Evolutionary conservation across 768 basidiomycete genomes (phyloP).

Genomic region (Suillus americanus): DNA sequence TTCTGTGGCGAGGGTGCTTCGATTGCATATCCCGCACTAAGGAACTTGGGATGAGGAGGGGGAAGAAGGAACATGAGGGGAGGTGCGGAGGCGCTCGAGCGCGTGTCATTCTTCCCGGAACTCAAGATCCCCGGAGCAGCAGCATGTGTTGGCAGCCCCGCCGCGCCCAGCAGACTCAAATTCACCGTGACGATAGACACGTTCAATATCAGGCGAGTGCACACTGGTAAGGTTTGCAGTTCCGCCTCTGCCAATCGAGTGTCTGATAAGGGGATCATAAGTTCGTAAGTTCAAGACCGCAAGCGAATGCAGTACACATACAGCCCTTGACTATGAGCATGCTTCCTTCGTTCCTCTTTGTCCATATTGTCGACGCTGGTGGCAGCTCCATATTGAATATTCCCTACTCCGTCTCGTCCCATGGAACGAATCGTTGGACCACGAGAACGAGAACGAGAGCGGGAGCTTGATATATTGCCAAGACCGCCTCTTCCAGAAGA

Average conservation of each 20-base stretch:
- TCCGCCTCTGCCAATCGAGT: constrained; percentile 73
- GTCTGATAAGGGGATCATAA: constrained; percentile 33
- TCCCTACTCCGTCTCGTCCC: constrained; percentile 67
- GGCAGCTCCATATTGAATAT: constrained; percentile 39
- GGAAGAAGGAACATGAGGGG: too few species aligned
- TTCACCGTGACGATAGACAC: constrained; percentile 23
- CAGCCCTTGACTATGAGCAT: constrained; percentile 36
- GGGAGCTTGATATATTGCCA: constrained; percentile 58
- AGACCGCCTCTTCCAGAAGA: constrained; percentile 66
- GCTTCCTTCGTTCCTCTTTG: constrained; percentile 32
- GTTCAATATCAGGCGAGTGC: constrained; percentile 40
- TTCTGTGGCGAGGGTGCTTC: too few species aligned
- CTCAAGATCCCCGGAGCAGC: constrained; percentile 24
- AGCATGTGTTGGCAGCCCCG: constrained; percentile 59
- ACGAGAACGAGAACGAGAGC: constrained; percentile 49
- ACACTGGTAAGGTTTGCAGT: constrained; percentile 50
- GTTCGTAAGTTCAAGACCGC: constrained; percentile 5
- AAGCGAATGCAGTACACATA: constrained; percentile 28
- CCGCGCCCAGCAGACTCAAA: constrained; percentile 54
- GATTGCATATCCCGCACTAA: too few species aligned
- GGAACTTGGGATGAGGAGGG: too few species aligned
- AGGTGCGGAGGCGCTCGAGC: too few species aligned
- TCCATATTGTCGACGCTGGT: constrained; percentile 27
- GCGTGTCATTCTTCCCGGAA: too few species aligned
- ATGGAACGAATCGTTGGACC: constrained; percentile 44